Base-by-base conservation (phyloP, 768 basidiomycete species). In the Suillus decipiens region DNA sequence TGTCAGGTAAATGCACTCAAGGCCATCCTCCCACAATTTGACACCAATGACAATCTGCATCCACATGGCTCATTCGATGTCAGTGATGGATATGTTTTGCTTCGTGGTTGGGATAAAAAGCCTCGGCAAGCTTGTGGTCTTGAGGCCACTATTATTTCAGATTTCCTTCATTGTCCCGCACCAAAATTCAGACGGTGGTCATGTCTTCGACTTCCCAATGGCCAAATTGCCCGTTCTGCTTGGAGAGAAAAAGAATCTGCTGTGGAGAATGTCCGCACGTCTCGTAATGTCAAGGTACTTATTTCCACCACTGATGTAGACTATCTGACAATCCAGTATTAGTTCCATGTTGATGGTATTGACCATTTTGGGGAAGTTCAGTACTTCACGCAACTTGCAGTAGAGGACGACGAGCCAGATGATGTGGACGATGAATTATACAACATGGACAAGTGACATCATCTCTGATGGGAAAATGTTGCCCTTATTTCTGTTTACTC, bases 261-360 rank as follows among this genome's bases (percentile, higher is more conserved):
- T 3, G 63, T 53, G 3, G 56, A 72, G 36, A 66, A 74, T 10
- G 33, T 73, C 11, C 63, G 75, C 10, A 73, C 68, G 6, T 62
- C 77, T 10, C 58, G 76, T 2, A 77, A 75, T 68, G 72, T 78
- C 1, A 78, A 76, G 72, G 79, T 77, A 43, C 42, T 43, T 1
- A 19, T 43, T 43, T 19, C 17, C 2, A 8, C 42, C 3, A 4
- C 8, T 2, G 42, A 43, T 43, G 42, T 43, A 8, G 7, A 43
- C 42, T 43, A 8, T 19, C 42, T 43, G 17, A 43, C 17, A 19
- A 43, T 19, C 1, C 42, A 43, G 3, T 19, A 19, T 43, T 43
- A 43, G 42, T 43, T 43, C 42, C 42, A 43, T 19, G 19, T 43
- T 43, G 42, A 43, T 43, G 42, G 42, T 43, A 19, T 43, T 3